A percentile compares a stretch with the other conserved stretches of the same genome.
Evolutionary conservation across 345 rosid genomes (phyloP).

Genomic region (Clarkia xantiana): DNA sequence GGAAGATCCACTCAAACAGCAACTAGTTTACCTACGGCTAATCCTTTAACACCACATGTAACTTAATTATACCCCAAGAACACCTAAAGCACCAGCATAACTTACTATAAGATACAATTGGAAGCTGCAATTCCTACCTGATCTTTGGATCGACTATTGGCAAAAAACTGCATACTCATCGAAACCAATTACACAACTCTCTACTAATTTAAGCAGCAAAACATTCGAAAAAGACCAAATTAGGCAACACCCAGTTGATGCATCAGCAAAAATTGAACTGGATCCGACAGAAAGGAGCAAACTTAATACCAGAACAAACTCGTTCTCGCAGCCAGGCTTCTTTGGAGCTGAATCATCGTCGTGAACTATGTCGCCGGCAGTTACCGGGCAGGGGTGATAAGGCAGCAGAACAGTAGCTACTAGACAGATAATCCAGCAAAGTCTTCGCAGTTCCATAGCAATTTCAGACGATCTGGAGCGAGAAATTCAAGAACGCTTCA

Average conservation of each 20-base stretch:
- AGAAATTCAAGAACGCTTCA: slow-evolving; percentile 2
- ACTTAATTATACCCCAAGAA: no score
- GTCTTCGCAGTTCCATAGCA: slow-evolving; percentile 48
- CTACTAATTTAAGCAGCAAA: not conserved
- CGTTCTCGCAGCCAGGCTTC: slow-evolving; percentile 97
- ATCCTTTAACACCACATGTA: no score
- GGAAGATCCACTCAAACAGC: no score
- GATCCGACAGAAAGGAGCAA: slow-evolving; percentile 9
- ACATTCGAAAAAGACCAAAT: slow-evolving; percentile 3
- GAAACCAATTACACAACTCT: no score
- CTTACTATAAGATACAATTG: no score
- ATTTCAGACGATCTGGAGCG: slow-evolving; percentile 4
- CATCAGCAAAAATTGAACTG: slow-evolving; percentile 12
- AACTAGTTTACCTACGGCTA: no score
- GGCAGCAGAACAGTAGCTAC: slow-evolving; percentile 33
- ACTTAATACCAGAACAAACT: slow-evolving; percentile 71
- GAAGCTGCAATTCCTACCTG: no score
- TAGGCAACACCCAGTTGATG: slow-evolving; percentile 18
- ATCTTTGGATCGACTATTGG: no score
- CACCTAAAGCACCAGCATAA: no score
- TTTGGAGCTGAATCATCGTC: slow-evolving; percentile 82
- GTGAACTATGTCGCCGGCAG: slow-evolving; percentile 85
- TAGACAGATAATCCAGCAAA: slow-evolving; percentile 17
- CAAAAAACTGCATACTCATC: no score
- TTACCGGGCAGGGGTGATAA: slow-evolving; percentile 26